Evolutionary conservation across 306 rosid species (phyloP).

Genomic region (Cyclanthera cordifolia): DNA sequence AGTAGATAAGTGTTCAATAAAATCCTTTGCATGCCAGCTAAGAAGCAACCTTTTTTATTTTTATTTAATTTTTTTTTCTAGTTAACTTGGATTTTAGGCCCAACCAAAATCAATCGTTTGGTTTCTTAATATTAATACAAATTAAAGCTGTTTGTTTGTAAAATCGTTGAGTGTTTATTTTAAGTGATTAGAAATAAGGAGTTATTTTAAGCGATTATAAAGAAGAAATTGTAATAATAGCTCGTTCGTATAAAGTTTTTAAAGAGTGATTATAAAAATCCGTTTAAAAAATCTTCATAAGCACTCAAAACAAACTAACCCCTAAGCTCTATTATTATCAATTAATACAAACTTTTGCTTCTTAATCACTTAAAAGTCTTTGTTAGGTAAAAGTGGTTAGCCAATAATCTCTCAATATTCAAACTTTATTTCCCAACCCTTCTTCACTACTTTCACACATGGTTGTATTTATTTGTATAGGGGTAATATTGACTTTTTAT

Average conservation of each 20-base stretch:
- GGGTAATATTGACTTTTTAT: neutral
- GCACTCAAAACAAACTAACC: no score
- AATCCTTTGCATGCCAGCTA: conserved; percentile 10
- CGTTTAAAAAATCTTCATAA: no score
- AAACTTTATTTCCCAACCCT: conserved; percentile 4
- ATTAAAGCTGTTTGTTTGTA: no score
- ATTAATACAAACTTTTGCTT: no score
- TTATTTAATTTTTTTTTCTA: neutral
- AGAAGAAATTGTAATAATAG: no score
- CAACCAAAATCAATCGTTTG: conserved; percentile 3
- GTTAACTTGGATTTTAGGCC: neutral
- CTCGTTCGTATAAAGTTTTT: no score
- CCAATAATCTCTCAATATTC: neutral
- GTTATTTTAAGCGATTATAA: no score
- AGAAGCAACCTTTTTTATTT: neutral
- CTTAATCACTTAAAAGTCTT: no score
- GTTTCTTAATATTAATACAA: neutral
- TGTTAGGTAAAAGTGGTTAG: conserved; percentile 8
- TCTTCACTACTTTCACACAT: neutral
- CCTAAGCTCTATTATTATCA: neutral
- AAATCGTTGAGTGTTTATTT: no score
- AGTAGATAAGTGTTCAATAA: neutral
- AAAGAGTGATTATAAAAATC: no score
- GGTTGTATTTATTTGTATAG: neutral
- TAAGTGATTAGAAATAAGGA: no score